A percentile compares a stretch with the other conserved stretches of the same genome.
phyloP scores from a whole-genome alignment of 176 grass and related monocot species.

The Areca catechu region DNA sequence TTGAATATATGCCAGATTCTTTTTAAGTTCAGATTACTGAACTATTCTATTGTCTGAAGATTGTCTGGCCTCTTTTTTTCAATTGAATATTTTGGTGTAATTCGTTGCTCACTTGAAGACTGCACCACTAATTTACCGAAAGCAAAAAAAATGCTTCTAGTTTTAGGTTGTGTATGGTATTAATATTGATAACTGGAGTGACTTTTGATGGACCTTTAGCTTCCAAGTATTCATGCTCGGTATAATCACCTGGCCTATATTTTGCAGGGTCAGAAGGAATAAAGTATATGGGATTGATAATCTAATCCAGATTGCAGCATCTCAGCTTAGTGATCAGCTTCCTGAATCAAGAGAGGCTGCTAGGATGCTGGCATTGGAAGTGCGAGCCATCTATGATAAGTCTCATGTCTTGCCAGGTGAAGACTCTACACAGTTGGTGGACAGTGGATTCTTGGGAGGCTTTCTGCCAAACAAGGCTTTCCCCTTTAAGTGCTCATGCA shows the following conservation, averaged over 20 bases:
- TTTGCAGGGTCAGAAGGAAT: constrained; percentile 21
- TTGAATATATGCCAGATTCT: too few relatives aligned
- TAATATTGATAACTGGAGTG: too few relatives aligned
- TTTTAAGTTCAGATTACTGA: too few relatives aligned
- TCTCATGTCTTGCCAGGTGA: constrained; percentile 18
- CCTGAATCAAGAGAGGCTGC: constrained; percentile 98
- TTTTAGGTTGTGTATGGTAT: too few relatives aligned
- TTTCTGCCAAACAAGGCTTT: constrained; percentile 75
- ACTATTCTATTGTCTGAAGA: too few relatives aligned
- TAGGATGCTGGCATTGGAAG: constrained; percentile 27
- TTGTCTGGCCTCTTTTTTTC: too few relatives aligned
- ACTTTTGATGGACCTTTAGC: too few relatives aligned
- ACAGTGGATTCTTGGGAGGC: constrained; percentile 71
- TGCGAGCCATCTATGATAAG: constrained; percentile 57
- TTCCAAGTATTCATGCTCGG: too few relatives aligned
- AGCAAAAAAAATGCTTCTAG: too few relatives aligned
- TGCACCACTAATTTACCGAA: too few relatives aligned
- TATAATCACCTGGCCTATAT: constrained; percentile 1
- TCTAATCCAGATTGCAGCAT: constrained; percentile 73
- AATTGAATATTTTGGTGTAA: too few relatives aligned
- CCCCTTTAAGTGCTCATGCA: constrained; percentile 58
- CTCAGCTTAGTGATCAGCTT: constrained; percentile 92
- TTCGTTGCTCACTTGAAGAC: too few relatives aligned
- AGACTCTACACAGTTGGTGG: constrained; percentile 7
- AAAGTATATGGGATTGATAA: constrained; percentile 43